Evolutionary conservation across 257 asterid genomes (phyloP), one percentile per base, ranked within the genome.

Genomic region (Nicotiana otophora): DNA sequence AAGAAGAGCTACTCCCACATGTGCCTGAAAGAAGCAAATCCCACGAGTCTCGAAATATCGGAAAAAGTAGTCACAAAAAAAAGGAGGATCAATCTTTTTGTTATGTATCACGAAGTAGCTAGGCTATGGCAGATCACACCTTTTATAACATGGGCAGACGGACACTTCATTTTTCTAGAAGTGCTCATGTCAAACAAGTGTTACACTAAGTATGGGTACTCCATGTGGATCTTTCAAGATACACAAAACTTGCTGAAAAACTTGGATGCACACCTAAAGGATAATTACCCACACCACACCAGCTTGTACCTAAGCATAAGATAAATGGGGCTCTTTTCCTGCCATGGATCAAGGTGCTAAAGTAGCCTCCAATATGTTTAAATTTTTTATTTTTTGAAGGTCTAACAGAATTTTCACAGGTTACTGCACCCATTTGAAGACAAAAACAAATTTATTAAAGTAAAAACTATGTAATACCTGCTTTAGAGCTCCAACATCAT

Each of bases 401-500:
- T 54, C 42, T 15, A 23, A 26, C 3, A 39, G 34, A 61, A 15
- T 42, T 60, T 26, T 34, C 39, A 51, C 46, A 79, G 19, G 33
- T 78, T 26, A 17, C n/a, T 62, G 66, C 57, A n/a, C n/a, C n/a
- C n/a, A n/a, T n/a, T n/a, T n/a, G 60, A 34, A 68, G 54, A 34
- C 28, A 26, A 33, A 31, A 31, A 75, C 15, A 75, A 12, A 23
- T 19, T 61, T 65, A 51, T 28, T 62, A 39, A 64, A 64, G 63
- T 20, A 23, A 9, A 20, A 54, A 36, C 42, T 7, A 67, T 46
- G 6, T 26, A 66, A 78, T 89, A 96, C 99, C 99, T 96, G 99
- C 88, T 96, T 96, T 88, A 96, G 88, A 51, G 99, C 99, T 78
- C 99, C 99, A 83, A 94, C 99, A 86, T 96, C 99, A 81, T 96